Evolutionary conservation across 805 yeast genomes (phyloP).

Genomic region (Pichia cabralensis): DNA sequence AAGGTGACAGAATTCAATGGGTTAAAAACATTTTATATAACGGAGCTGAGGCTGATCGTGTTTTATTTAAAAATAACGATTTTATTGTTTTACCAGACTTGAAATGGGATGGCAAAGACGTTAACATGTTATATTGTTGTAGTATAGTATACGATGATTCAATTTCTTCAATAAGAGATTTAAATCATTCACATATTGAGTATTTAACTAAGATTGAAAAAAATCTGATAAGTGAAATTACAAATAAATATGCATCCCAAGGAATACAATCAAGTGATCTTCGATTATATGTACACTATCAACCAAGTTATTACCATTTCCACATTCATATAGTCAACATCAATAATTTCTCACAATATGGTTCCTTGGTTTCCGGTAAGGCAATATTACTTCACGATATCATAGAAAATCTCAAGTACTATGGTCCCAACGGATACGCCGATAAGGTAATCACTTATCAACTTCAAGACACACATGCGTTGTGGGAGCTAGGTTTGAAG

Average conservation of each 20-base stretch:
- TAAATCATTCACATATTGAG: conserved; percentile 45
- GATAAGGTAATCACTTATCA: conserved; percentile 52
- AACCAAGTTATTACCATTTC: conserved; percentile 93
- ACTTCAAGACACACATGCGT: conserved; percentile 67
- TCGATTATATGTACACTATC: conserved; percentile 81
- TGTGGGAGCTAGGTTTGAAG: conserved; percentile 42
- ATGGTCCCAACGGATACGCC: conserved; percentile 48
- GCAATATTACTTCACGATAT: conserved; percentile 76
- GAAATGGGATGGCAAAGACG: conserved; percentile 83
- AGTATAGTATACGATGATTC: conserved; percentile 65
- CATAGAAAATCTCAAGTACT: conserved; percentile 53
- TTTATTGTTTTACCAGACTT: conserved; percentile 84
- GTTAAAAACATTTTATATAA: conserved; percentile 72
- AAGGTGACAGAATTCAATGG: conserved; percentile 79
- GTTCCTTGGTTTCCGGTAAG: conserved; percentile 64
- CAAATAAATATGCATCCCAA: conserved; percentile 28
- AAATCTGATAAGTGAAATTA: conserved; percentile 39
- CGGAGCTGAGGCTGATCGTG: conserved; percentile 77
- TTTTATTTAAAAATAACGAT: conserved; percentile 58
- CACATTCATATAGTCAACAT: conserved; percentile 85
- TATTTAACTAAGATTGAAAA: conserved; percentile 42
- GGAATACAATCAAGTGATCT: conserved; percentile 45
- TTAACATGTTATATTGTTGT: conserved; percentile 66
- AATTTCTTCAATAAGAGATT: conserved; percentile 66
- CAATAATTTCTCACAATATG: conserved; percentile 55